Evolutionary conservation across 257 asterid species (phyloP), one percentile per base, ranked within the genome.

Genomic region (Solanum ossicruentum): DNA sequence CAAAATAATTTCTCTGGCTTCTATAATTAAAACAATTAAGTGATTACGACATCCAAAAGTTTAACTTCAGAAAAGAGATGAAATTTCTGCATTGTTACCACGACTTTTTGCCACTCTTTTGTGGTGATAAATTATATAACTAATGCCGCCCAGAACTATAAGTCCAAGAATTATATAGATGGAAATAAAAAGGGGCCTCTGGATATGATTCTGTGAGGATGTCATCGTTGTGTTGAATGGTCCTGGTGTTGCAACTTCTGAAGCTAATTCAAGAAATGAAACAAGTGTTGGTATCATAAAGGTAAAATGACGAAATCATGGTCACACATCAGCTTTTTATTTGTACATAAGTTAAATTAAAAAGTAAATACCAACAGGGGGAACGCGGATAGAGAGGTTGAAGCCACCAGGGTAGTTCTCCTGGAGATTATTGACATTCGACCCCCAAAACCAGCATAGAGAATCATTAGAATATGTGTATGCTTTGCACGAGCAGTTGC

Each of bases 401-500:
- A 57, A 10, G 51, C 32, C 54, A 72, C 57, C 55, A 3, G 8
- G 6, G 20, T 51, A 23, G 63, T 84, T 5, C 20, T 56, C 86
- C 43, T 47, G 88, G 78, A 91, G 88, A 89, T 87, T 87, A 21
- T 10, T 23, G 57, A 88, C 81, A 9, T 18, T 86, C 10, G 49
- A 12, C 0, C 1, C 43, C 91, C 89, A 87, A 82, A 86, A 82
- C 85, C 65, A 84, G 84, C 93, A 91, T 21, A 18, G 23, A 7
- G 18, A 3, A 18, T 26, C 2, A 56, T 0, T 1, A 77, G 1
- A 81, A 2, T 69, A 69, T 16, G 41, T 83, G 72, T 91, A 91
- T 0, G 92, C 93, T 45, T 23, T n/a, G 70, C 93, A 89, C 0
- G 60, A 3, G 77, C 91, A 85, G 5, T 58, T 8, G 12, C 0